phyloP scores from a whole-genome alignment of 2,329 filamentous ascomycete genomes.

The Stagonosporopsis cucurbitacearum region DNA sequence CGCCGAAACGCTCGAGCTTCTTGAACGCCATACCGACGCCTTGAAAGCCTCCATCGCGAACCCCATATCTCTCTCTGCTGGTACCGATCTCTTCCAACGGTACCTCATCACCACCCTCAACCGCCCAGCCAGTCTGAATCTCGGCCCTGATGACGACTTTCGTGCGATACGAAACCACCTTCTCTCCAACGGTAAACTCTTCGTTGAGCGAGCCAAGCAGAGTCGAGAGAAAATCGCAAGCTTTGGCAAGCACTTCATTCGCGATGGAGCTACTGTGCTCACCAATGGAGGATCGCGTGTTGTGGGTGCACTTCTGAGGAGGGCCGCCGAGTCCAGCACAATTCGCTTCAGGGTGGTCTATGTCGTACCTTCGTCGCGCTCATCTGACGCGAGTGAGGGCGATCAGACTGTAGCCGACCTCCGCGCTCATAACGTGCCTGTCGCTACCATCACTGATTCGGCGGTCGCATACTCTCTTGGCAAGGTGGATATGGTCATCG shows the following conservation, averaged over 20 bases:
- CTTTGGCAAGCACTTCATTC: conserved; percentile 78
- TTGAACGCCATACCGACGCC: conserved; percentile 76
- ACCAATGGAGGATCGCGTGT: conserved; percentile 89
- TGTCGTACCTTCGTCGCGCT: conserved; percentile 47
- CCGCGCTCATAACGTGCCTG: conserved; percentile 76
- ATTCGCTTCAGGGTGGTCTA: conserved; percentile 86
- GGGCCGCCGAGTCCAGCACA: conserved; percentile 71
- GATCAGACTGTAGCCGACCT: conserved; percentile 74
- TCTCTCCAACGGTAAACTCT: conserved; percentile 82
- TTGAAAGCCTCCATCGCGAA: conserved; percentile 83
- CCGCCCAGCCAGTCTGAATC: conserved; percentile 52
- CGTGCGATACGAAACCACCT: conserved; percentile 83
- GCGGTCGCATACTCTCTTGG: conserved; percentile 81
- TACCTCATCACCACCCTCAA: conserved; percentile 81
- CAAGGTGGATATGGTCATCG: conserved; percentile 72
- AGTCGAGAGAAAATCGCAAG: conserved; percentile 82
- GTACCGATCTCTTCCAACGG: conserved; percentile 93
- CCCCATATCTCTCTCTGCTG: conserved; percentile 88
- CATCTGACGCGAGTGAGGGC: conserved; percentile 62
- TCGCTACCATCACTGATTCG: conserved; percentile 79
- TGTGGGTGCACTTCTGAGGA: conserved; percentile 76
- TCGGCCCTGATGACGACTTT: conserved; percentile 70
- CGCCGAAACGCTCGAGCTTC: conserved; percentile 88
- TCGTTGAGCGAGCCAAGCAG: conserved; percentile 85
- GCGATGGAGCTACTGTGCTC: conserved; percentile 80